Conservation (phyloP, 2,329 filamentous ascomycete genomes). For the Colletotrichum viniferum region DNA sequence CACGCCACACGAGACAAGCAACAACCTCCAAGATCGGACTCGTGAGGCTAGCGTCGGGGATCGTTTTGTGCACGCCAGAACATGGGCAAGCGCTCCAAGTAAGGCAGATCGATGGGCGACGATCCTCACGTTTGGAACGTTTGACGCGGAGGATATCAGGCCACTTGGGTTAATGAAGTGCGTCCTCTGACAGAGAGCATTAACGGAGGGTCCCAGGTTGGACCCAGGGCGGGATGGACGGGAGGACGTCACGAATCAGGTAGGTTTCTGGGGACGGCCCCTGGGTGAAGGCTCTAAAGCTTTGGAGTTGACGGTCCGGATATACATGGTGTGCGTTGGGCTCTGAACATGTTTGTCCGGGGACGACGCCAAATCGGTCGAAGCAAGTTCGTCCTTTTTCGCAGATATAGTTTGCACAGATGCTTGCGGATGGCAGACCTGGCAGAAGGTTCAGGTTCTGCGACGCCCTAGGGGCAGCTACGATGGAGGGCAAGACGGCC, state of each 20-base stretch:
- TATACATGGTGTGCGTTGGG: neutral
- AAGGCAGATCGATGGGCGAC: neutral
- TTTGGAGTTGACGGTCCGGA: neutral
- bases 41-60: neutral
- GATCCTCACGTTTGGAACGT: neutral
- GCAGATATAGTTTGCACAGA: neutral
- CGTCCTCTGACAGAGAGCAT: neutral
- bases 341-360: neutral
- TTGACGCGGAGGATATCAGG: neutral
- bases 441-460: neutral
- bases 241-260: conserved; percentile 8
- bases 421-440: neutral
- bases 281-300: neutral
- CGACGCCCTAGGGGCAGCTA: neutral
- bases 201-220: neutral
- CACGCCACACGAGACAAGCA: neutral
- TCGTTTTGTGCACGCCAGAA: neutral
- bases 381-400: conserved; percentile 5
- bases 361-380: neutral
- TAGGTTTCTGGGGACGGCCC: neutral
- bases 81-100: neutral
- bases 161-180: neutral
- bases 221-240: neutral
- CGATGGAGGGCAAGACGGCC: neutral
- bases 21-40: neutral